These are phyloP conservation scores for Multifurca ochricompacta DNA, from an alignment of 768 basidiomycete genomes.

Conservation along the genomic window DNA sequence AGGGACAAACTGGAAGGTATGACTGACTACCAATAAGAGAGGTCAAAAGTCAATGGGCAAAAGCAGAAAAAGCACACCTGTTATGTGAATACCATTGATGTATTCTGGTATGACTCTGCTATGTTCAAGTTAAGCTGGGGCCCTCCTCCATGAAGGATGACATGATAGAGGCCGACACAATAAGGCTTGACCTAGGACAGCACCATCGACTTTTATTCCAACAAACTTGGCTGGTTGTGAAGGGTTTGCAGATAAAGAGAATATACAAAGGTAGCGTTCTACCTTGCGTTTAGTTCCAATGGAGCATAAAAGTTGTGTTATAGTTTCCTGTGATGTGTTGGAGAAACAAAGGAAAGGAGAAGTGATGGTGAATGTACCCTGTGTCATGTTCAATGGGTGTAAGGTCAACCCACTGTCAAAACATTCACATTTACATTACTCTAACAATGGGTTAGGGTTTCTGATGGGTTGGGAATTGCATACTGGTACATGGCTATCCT, in stretches of 20 bases:
- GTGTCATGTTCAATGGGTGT: too few relatives aligned
- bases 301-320: slow-evolving; percentile 92
- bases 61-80: slow-evolving; percentile 44
- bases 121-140: slow-evolving; percentile 90
- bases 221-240: slow-evolving; percentile 92
- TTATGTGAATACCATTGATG: slow-evolving; percentile 95
- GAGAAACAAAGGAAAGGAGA: neutral
- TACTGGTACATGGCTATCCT: too few relatives aligned
- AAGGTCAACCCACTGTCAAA: too few relatives aligned
- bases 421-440: too few relatives aligned
- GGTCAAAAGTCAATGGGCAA: neutral
- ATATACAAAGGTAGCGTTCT: slow-evolving; percentile 96
- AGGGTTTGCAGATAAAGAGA: slow-evolving; percentile 86
- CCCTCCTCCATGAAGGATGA: slow-evolving; percentile 93
- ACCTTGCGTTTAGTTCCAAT: slow-evolving; percentile 97
- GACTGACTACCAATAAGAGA: slow-evolving; percentile 46
- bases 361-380: slow-evolving; percentile 40
- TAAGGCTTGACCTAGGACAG: slow-evolving; percentile 87
- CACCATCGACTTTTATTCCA: slow-evolving; percentile 97
- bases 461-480: too few relatives aligned
- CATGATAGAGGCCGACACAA: slow-evolving; percentile 95
- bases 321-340: slow-evolving; percentile 66
- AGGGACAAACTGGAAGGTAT: slow-evolving; percentile 82
- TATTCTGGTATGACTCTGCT: slow-evolving; percentile 96
- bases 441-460: too few relatives aligned